A percentile compares a stretch with the other conserved stretches of the same genome.
These are phyloP conservation scores for Eremothecium sinecaudum DNA, from an alignment of 1,139 yeast genomes.

Conservation along the genomic window DNA sequence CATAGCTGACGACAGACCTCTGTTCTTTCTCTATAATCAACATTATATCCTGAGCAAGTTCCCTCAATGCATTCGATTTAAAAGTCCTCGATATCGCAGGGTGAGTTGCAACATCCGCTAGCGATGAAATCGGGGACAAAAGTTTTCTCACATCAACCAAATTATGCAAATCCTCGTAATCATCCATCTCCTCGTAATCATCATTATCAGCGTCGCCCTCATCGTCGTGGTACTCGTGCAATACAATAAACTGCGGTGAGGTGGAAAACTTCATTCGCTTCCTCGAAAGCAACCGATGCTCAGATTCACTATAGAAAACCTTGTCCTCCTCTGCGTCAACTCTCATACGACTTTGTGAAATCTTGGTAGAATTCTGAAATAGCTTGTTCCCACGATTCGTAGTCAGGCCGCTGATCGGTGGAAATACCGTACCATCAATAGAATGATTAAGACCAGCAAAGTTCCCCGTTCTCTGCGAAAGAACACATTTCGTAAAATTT, in stretches of 20 bases:
- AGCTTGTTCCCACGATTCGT: conserved; percentile 57
- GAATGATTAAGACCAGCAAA: conserved; percentile 26
- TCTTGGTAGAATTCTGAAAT: conserved; percentile 38
- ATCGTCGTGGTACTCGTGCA: conserved; percentile 12
- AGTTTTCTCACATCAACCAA: conserved; percentile 42
- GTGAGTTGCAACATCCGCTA: conserved; percentile 68
- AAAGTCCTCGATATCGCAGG: conserved; percentile 63
- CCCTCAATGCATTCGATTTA: conserved; percentile 40
- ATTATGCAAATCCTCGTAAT: conserved; percentile 34
- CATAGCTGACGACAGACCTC: conserved; percentile 57
- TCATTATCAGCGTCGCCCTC: conserved; percentile 23
- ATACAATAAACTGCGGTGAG: background rate
- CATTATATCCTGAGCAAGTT: conserved; percentile 61
- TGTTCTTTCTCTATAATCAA: conserved; percentile 76
- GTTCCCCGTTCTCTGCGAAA: conserved; percentile 29
- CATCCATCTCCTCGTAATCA: conserved; percentile 29
- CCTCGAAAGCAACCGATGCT: conserved; percentile 27
- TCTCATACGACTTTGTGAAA: conserved; percentile 30
- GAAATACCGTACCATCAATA: conserved; percentile 23
- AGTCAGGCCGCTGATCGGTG: conserved; percentile 27
- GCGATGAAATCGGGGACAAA: conserved; percentile 68
- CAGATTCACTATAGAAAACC: conserved; percentile 31
- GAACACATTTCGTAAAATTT: conserved; percentile 23
- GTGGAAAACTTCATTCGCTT: conserved; percentile 27
- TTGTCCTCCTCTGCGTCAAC: conserved; percentile 33